These are phyloP conservation scores for Trichoderma lentiforme DNA, from an alignment of 2,329 filamentous ascomycete species.

Conservation along the genomic window DNA sequence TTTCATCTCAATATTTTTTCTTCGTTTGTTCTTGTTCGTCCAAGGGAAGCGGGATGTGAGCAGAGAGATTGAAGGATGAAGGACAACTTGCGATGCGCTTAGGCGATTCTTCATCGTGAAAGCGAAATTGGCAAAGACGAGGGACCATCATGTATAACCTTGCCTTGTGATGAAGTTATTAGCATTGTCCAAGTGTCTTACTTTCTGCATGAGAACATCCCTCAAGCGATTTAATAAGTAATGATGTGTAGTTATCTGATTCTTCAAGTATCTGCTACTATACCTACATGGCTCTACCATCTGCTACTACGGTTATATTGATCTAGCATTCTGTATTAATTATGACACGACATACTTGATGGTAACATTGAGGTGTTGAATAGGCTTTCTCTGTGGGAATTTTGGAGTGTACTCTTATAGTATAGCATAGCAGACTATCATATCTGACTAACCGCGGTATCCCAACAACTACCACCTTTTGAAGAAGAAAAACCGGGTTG, in stretches of 20 bases:
- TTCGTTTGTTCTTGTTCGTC: neutral
- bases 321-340: too few relatives aligned
- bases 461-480: too few relatives aligned
- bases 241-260: neutral
- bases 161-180: neutral
- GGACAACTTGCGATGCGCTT: neutral
- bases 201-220: neutral
- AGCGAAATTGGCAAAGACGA: neutral
- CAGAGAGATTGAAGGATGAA: neutral
- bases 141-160: neutral
- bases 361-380: too few relatives aligned
- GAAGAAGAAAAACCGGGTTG: too few relatives aligned
- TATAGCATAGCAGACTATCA: too few relatives aligned
- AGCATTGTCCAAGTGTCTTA: neutral
- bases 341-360: too few relatives aligned
- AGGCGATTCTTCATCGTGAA: neutral
- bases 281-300: neutral
- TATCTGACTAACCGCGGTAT: too few relatives aligned
- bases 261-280: neutral
- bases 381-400: too few relatives aligned
- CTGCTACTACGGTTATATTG: neutral
- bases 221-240: neutral
- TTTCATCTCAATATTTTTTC: neutral
- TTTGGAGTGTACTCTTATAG: too few relatives aligned
- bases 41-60: neutral